Conservation (phyloP, 768 basidiomycete genomes). For the Agrocybe praecox region DNA sequence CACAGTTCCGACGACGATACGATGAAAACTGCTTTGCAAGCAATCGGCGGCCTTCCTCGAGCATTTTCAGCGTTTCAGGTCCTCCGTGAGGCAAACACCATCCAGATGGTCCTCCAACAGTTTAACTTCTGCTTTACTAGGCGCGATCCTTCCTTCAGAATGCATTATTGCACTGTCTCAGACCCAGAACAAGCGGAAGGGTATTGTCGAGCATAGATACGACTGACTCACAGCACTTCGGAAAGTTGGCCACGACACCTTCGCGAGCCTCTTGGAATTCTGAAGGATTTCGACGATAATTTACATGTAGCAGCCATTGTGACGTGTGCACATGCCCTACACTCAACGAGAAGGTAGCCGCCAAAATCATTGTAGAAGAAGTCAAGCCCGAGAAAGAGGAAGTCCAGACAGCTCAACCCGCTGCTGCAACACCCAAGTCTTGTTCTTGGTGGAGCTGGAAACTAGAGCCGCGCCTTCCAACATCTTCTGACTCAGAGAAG, state of each 20-base stretch:
- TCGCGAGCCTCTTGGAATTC: conserved; percentile 33
- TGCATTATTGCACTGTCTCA: conserved; percentile 35
- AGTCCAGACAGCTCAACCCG: conserved; percentile 8
- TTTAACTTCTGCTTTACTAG: conserved; percentile 42
- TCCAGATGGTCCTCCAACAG: conserved; percentile 32
- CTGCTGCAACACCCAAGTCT: conserved; percentile 22
- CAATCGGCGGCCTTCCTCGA: conserved; percentile 39
- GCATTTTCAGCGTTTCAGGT: conserved; percentile 38
- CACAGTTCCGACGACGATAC: conserved; percentile 34
- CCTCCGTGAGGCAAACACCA: conserved; percentile 36
- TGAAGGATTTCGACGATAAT: conserved; percentile 29
- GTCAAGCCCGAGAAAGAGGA: conserved; percentile 18
- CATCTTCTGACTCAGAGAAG: conserved; percentile 41
- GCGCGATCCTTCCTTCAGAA: conserved; percentile 34
- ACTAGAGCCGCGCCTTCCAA: conserved; percentile 32
- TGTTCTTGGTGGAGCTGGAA: conserved; percentile 49
- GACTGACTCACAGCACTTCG: conserved; percentile 34
- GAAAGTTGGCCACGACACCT: conserved; percentile 38
- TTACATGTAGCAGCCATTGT: conserved; percentile 36
- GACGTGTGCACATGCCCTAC: conserved; percentile 35
- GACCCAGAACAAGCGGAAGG: conserved; percentile 34
- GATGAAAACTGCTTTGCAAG: conserved; percentile 31
- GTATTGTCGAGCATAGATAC: conserved; percentile 44
- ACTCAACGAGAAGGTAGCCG: conserved; percentile 37
- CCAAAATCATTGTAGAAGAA: conserved; percentile 16